These are phyloP conservation scores for Colletotrichum salicis DNA, from an alignment of 2,329 filamentous ascomycete genomes.

Conservation along the genomic window DNA sequence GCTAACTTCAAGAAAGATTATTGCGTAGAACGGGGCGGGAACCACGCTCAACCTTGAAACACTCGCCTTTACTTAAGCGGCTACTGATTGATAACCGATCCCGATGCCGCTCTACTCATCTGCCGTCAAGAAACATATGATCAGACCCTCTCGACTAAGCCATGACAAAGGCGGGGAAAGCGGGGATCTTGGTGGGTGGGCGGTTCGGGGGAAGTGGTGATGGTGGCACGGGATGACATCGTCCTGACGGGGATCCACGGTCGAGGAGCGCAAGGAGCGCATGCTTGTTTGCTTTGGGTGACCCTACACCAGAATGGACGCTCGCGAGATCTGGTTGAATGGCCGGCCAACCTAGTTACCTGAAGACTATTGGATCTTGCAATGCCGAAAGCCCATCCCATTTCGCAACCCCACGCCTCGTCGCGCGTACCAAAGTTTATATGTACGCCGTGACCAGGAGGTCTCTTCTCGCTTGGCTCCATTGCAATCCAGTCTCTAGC, in stretches of 20 bases:
- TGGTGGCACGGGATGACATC: constrained; percentile 30
- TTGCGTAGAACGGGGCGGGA: too few relatives aligned
- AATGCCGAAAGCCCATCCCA: constrained; percentile 1
- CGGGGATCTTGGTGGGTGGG: constrained; percentile 31
- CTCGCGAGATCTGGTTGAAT: background rate
- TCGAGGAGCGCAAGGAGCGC: background rate
- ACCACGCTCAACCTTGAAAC: background rate
- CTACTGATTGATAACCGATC: background rate
- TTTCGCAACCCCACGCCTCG: background rate
- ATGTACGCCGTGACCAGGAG: background rate
- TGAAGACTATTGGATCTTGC: background rate
- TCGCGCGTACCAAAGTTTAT: background rate
- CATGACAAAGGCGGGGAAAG: constrained; percentile 47
- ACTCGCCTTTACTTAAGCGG: background rate
- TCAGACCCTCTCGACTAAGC: constrained; percentile 39
- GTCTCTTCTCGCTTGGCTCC: too few relatives aligned
- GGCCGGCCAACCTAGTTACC: background rate
- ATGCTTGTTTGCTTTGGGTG: background rate
- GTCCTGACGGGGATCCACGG: constrained; percentile 1
- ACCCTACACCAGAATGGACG: background rate
- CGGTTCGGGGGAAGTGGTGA: constrained; percentile 10
- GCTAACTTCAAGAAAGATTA: background rate
- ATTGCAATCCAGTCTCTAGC: constrained; percentile 6
- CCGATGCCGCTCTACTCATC: background rate
- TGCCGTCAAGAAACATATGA: background rate